These are phyloP conservation scores for Tolypocladium album DNA, from an alignment of 2,329 filamentous ascomycete species.

Conservation along the genomic window DNA sequence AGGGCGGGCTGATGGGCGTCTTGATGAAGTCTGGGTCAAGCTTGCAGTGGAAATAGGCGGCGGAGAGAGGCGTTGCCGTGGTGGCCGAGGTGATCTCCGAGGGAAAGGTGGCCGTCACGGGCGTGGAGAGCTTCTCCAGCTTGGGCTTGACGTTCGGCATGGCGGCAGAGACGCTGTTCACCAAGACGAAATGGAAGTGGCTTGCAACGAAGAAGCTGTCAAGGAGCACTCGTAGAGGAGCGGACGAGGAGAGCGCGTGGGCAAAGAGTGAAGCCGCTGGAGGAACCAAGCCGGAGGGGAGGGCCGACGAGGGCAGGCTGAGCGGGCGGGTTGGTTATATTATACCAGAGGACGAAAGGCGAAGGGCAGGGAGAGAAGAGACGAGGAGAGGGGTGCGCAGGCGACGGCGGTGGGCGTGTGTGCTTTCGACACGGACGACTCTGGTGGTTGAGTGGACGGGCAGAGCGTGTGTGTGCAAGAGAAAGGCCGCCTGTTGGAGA, in stretches of 20 bases:
- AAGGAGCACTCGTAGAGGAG: neutral
- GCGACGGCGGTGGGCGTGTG: slow-evolving; percentile 1
- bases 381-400: slow-evolving; percentile 4
- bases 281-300: neutral
- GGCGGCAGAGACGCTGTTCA: slow-evolving; percentile 11
- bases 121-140: slow-evolving; percentile 51
- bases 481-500: slow-evolving; percentile 1
- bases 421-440: neutral
- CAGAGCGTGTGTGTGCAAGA: slow-evolving; percentile 3
- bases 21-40: slow-evolving; percentile 51
- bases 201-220: neutral
- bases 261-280: neutral
- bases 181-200: neutral
- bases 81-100: slow-evolving; percentile 51
- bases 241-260: neutral
- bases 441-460: neutral
- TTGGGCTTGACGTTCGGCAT: slow-evolving; percentile 48
- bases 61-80: slow-evolving; percentile 57
- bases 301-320: neutral
- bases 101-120: slow-evolving; percentile 51
- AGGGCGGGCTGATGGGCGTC: slow-evolving; percentile 84
- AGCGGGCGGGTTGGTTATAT: slow-evolving; percentile 1
- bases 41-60: slow-evolving; percentile 25
- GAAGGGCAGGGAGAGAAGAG: slow-evolving; percentile 4
- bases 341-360: neutral